A percentile compares a stretch with the other conserved stretches of the same genome.
Evolutionary conservation across 192 early-diverging fungal genomes (phyloP).

Genomic region (Backusella tarrabulga): DNA sequence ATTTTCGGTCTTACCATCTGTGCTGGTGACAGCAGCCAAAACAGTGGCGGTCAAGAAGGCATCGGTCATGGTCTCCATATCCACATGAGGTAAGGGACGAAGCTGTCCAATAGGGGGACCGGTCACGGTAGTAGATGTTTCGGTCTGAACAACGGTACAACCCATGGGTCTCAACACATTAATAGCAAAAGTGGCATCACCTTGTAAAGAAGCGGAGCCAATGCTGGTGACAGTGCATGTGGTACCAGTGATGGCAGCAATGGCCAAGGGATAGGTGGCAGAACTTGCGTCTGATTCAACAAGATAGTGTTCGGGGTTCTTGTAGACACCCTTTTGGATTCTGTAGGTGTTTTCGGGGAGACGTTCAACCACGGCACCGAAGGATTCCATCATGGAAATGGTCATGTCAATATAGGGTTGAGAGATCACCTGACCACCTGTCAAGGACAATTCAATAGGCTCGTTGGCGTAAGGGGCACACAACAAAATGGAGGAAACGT

Average conservation of each 20-base stretch:
- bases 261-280: slow-evolving; percentile 96
- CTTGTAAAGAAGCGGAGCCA: slow-evolving; percentile 89
- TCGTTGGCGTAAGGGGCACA: slow-evolving; percentile 90
- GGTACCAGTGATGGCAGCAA: slow-evolving; percentile 92
- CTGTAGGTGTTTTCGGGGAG: slow-evolving; percentile 77
- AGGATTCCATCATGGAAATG: slow-evolving; percentile 95
- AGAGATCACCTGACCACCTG: slow-evolving; percentile 92
- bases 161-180: slow-evolving; percentile 93
- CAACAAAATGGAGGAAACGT: slow-evolving; percentile 95
- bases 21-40: slow-evolving; percentile 82
- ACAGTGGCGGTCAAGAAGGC: slow-evolving; percentile 96
- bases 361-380: slow-evolving; percentile 80
- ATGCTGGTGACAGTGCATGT: slow-evolving; percentile 90
- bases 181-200: slow-evolving; percentile 88
- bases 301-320: slow-evolving; percentile 79
- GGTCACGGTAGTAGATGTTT: slow-evolving; percentile 82
- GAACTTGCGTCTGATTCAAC: slow-evolving; percentile 97
- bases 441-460: slow-evolving; percentile 77
- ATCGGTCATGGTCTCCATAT: slow-evolving; percentile 99
- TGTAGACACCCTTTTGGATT: slow-evolving; percentile 77
- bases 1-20: slow-evolving; percentile 44
- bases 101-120: slow-evolving; percentile 78
- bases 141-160: slow-evolving; percentile 87
- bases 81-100: slow-evolving; percentile 69
- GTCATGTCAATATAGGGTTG: slow-evolving; percentile 99